phyloP scores from a whole-genome alignment of 768 basidiomycete genomes.

The Boletus sp. region DNA sequence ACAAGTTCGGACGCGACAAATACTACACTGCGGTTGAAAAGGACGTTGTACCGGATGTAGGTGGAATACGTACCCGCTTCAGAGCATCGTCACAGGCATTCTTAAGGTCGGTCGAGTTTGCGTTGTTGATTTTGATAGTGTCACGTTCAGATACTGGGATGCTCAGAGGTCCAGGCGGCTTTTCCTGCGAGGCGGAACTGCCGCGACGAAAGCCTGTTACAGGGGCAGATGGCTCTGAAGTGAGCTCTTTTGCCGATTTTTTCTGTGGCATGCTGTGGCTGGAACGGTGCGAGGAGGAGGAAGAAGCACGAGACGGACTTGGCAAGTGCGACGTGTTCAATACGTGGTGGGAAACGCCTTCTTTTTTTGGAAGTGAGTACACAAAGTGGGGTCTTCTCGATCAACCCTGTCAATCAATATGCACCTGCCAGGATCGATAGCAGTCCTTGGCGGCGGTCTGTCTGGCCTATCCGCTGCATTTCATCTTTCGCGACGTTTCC shows the following conservation, averaged over 20 bases:
- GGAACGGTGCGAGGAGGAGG: background rate
- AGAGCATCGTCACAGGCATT: conserved; percentile 85
- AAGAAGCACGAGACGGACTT: background rate
- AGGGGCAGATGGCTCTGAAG: conserved; percentile 12
- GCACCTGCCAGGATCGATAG: conserved; percentile 41
- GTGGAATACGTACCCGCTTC: conserved; percentile 63
- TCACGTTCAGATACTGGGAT: conserved; percentile 49
- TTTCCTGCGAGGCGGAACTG: conserved; percentile 30
- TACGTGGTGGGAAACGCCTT: conserved; percentile 18
- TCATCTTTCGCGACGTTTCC: conserved; percentile 68
- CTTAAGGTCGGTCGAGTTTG: conserved; percentile 57
- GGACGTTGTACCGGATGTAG: background rate
- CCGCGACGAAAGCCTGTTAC: conserved; percentile 24
- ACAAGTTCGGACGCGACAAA: conserved; percentile 75
- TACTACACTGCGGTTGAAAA: conserved; percentile 48
- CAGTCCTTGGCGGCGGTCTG: conserved; percentile 78
- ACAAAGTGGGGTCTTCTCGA: background rate
- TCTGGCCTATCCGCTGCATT: conserved; percentile 82
- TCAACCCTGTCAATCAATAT: background rate
- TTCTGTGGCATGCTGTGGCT: conserved; percentile 18
- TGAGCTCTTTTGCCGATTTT: conserved; percentile 13
- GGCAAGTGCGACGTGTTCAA: conserved; percentile 23
- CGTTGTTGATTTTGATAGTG: conserved; percentile 59
- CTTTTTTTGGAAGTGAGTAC: background rate
- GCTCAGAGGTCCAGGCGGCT: conserved; percentile 55